phyloP scores from a whole-genome alignment of 2,329 filamentous ascomycete species.

The Fusarium nelsonii region DNA sequence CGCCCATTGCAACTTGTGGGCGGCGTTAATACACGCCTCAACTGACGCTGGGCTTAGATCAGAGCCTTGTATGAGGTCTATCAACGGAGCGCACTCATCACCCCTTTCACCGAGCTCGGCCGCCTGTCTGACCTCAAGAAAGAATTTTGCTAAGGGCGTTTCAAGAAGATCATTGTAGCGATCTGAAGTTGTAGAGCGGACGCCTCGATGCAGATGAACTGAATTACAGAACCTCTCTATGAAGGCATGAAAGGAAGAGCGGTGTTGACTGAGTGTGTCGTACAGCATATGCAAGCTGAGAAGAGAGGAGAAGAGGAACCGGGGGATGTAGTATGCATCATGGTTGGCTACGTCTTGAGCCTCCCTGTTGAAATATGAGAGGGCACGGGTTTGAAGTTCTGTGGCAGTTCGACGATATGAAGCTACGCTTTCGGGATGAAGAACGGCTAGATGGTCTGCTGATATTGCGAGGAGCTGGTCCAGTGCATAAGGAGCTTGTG shows the following conservation, averaged over 20 bases:
- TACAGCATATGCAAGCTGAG: constrained; percentile 62
- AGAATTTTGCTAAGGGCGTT: constrained; percentile 51
- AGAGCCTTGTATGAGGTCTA: constrained; percentile 50
- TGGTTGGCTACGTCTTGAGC: constrained; percentile 43
- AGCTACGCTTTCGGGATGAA: constrained; percentile 35
- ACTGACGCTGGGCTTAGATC: constrained; percentile 48
- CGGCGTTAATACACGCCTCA: constrained; percentile 50
- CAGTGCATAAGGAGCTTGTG: constrained; percentile 59
- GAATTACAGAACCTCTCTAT: constrained; percentile 58
- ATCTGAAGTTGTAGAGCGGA: constrained; percentile 54
- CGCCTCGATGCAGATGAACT: constrained; percentile 58
- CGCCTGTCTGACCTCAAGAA: constrained; percentile 40
- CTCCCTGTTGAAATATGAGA: constrained; percentile 55
- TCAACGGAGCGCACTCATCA: constrained; percentile 46
- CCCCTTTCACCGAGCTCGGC: constrained; percentile 32
- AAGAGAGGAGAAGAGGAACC: constrained; percentile 60
- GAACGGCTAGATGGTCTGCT: constrained; percentile 55
- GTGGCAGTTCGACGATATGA: constrained; percentile 54
- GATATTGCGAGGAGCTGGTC: constrained; percentile 61
- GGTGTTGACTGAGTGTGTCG: constrained; percentile 58
- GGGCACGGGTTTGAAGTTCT: constrained; percentile 59
- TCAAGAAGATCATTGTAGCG: constrained; percentile 53
- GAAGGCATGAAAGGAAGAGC: constrained; percentile 54
- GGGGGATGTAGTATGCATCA: constrained; percentile 52
- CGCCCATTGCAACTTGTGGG: constrained; percentile 50